A percentile compares a stretch with the other conserved stretches of the same genome.
These are phyloP conservation scores for Vicia sativa DNA, from an alignment of 306 rosid genomes.

Conservation along the genomic window DNA sequence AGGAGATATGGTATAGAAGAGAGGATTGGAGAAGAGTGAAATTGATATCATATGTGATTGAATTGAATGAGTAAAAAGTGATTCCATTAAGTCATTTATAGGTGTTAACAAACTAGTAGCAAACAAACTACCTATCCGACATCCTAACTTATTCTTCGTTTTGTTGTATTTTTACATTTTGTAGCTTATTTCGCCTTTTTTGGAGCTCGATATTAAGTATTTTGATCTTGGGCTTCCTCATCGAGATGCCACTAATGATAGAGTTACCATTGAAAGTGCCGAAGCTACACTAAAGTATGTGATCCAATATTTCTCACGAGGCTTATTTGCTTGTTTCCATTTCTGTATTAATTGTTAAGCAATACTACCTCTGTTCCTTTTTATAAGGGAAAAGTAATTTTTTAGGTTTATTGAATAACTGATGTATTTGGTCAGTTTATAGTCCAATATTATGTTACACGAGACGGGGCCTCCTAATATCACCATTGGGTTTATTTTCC, in stretches of 20 bases:
- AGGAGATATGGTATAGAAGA: background rate
- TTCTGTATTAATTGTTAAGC: conserved; percentile 5
- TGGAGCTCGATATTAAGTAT: conserved; percentile 56
- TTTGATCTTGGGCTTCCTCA: conserved; percentile 61
- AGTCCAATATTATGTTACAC: conserved; percentile 7
- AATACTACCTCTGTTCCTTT: background rate
- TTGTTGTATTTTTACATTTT: background rate
- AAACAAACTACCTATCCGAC: background rate
- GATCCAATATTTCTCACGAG: conserved; percentile 11
- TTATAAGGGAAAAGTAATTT: no score
- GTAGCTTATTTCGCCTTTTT: conserved; percentile 56
- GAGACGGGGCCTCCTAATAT: conserved; percentile 20
- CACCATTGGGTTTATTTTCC: background rate
- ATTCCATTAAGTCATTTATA: background rate
- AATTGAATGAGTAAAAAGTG: background rate
- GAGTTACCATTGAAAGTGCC: conserved; percentile 63
- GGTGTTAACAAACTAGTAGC: background rate
- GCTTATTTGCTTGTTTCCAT: conserved; percentile 23
- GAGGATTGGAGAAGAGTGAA: background rate
- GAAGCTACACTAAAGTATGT: conserved; percentile 60
- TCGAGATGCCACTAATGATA: conserved; percentile 58
- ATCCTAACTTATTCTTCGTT: background rate
- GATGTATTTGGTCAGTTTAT: no score
- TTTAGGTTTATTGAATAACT: no score
- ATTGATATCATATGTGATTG: background rate